These are phyloP conservation scores for Theobroma grandiflorum DNA, from an alignment of 441 rosid species.

Conservation along the genomic window DNA sequence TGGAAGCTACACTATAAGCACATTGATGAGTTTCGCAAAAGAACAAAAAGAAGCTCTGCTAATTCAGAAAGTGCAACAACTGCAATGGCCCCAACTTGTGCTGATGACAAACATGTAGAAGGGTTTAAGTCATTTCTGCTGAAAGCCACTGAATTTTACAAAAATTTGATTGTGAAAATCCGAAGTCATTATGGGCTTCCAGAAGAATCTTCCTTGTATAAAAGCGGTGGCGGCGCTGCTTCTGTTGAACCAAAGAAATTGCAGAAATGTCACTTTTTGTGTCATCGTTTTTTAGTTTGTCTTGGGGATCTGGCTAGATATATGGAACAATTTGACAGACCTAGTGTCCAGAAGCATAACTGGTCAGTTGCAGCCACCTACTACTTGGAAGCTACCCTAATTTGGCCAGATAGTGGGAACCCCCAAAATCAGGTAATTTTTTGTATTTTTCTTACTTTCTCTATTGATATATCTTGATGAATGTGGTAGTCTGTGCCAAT, in stretches of 20 bases:
- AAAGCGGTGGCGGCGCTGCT: slow-evolving; percentile 29
- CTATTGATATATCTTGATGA: not conserved
- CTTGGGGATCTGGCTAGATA: slow-evolving; percentile 95
- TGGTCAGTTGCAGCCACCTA: slow-evolving; percentile 83
- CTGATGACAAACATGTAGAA: slow-evolving; percentile 42
- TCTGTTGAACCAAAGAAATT: slow-evolving; percentile 46
- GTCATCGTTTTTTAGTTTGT: slow-evolving; percentile 87
- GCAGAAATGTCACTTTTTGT: slow-evolving; percentile 64
- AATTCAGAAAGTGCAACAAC: slow-evolving; percentile 33
- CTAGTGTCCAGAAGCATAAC: slow-evolving; percentile 47
- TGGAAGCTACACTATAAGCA: slow-evolving; percentile 92
- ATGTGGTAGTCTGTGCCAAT: slow-evolving; percentile 18
- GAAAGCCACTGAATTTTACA: slow-evolving; percentile 68
- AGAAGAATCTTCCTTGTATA: slow-evolving; percentile 48
- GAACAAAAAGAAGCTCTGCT: slow-evolving; percentile 50
- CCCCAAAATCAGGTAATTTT: slow-evolving; percentile 90
- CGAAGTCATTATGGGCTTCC: slow-evolving; percentile 49
- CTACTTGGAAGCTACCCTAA: slow-evolving; percentile 76
- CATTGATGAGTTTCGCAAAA: slow-evolving; percentile 89
- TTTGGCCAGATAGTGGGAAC: slow-evolving; percentile 91
- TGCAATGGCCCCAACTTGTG: slow-evolving; percentile 28
- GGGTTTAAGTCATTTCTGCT: slow-evolving; percentile 71
- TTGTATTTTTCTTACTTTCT: not conserved
- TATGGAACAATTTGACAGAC: slow-evolving; percentile 66
- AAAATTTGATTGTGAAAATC: slow-evolving; percentile 53